Base-by-base conservation (phyloP, 1,284 basidiomycete species). In the Omphalotus olearius region DNA sequence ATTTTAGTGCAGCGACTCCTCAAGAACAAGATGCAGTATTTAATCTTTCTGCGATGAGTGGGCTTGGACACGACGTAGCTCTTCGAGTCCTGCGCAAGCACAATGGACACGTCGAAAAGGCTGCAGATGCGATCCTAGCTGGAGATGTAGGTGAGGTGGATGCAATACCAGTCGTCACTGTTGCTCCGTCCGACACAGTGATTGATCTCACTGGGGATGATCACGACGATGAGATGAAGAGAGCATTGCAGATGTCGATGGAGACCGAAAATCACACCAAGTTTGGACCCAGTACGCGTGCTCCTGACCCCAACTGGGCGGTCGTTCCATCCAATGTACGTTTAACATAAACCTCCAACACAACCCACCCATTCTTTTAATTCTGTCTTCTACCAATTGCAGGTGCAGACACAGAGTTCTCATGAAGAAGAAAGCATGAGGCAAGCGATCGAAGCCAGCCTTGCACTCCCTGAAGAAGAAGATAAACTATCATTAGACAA, bases 261-360 rank as follows among this genome's bases (percentile, higher is more conserved):
- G 70, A 71, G 37, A 67, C 70, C 38, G 23, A 56, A 50, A 53
- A 61, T 39, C 61, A 58, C 57, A 57, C 72, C 0, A 69, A 69
- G 18, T 82, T 87, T 64, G 74, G 78, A 0, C 81, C 82, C 14
- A 83, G 76, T 56, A 69, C 79, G 36, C 72, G 83, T 42, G 73
- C 80, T 1, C 73, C 85, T 2, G 74, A 87, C 61, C 74, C 82
- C 1, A 74, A 73, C 50, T 88, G 85, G 85, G 80, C 82, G 41
- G 65, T 88, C 60, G 84, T 85, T 9, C 76, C 80, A 14, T 80
- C 83, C 10, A 81, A 83, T 64, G 85, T 83, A 66, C 55, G 63
- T 61, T 50, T 33, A 23, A 23, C 23, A 23, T 23, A 5, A 2
- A 23, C 3, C 23, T 43, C 26, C 39, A 18, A 30, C 30, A 14